phyloP scores from a whole-genome alignment of 2,329 filamentous ascomycete species.

The Apiospora pterosperma region DNA sequence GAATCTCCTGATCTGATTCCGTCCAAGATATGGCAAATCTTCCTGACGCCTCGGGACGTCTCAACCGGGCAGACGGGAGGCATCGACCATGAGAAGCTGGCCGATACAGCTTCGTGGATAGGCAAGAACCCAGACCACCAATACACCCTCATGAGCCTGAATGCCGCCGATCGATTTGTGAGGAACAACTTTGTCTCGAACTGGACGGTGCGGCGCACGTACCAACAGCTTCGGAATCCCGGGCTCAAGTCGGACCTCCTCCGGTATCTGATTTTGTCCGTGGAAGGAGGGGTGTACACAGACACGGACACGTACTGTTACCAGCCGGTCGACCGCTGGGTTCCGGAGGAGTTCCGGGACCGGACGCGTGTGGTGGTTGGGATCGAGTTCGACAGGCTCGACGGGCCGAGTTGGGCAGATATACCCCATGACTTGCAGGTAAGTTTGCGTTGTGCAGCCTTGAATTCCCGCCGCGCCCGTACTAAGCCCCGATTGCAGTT shows the following conservation, averaged over 20 bases:
- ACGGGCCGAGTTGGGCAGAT: background rate
- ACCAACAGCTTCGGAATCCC: slow-evolving; percentile 9
- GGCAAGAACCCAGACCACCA: slow-evolving; percentile 1
- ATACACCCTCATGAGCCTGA: background rate
- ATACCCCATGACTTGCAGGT: slow-evolving; percentile 5
- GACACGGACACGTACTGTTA: slow-evolving; percentile 8
- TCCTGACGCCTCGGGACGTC: background rate
- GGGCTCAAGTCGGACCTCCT: slow-evolving; percentile 13
- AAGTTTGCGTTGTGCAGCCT: background rate
- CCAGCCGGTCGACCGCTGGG: slow-evolving; percentile 8
- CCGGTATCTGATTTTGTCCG: slow-evolving; percentile 9
- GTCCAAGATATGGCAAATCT: slow-evolving; percentile 4
- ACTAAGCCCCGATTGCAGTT: slow-evolving; percentile 5
- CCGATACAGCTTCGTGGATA: background rate
- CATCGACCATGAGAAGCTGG: background rate
- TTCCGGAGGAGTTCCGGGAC: slow-evolving; percentile 4
- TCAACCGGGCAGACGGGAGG: background rate
- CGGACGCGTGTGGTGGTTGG: slow-evolving; percentile 6
- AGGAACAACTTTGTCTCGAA: background rate
- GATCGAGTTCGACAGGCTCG: slow-evolving; percentile 9
- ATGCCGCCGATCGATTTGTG: background rate
- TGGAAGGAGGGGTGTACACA: slow-evolving; percentile 11
- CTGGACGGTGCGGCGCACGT: slow-evolving; percentile 3
- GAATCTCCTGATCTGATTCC: background rate
- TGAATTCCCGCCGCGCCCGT: background rate